phyloP scores from a whole-genome alignment of 768 basidiomycete genomes.

The Suillus occidentalis region DNA sequence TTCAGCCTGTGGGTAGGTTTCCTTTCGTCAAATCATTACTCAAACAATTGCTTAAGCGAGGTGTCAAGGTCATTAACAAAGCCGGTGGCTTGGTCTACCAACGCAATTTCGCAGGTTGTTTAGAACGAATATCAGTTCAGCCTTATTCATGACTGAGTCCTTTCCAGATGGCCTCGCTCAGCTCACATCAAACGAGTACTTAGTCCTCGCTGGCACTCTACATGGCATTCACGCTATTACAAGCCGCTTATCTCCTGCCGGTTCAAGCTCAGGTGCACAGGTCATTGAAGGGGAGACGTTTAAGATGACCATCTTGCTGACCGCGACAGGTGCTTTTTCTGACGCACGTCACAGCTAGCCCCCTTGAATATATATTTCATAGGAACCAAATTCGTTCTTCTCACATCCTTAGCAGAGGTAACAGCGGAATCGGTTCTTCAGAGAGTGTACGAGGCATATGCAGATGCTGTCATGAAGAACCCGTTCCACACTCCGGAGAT shows the following conservation, averaged over 20 bases:
- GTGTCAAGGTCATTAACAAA: constrained; percentile 87
- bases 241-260: constrained; percentile 81
- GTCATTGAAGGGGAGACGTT: constrained; percentile 96
- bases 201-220: constrained; percentile 93
- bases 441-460: constrained; percentile 89
- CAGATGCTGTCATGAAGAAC: constrained; percentile 98
- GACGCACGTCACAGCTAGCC: background rate
- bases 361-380: background rate
- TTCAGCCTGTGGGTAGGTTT: constrained; percentile 76
- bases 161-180: constrained; percentile 83
- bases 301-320: constrained; percentile 90
- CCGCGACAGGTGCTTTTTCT: constrained; percentile 70
- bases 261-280: constrained; percentile 82
- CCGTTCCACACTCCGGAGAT: constrained; percentile 99
- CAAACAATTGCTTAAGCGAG: constrained; percentile 5
- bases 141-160: background rate
- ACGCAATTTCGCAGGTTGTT: constrained; percentile 82
- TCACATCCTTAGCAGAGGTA: constrained; percentile 78
- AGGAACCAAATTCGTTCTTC: constrained; percentile 96
- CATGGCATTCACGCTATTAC: constrained; percentile 99
- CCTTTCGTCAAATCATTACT: background rate
- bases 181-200: constrained; percentile 90
- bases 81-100: constrained; percentile 97
- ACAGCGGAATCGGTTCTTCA: constrained; percentile 71
- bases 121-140: background rate